Conservation (phyloP, 2,329 filamentous ascomycete genomes). For the Clarireedia paspali region DNA sequence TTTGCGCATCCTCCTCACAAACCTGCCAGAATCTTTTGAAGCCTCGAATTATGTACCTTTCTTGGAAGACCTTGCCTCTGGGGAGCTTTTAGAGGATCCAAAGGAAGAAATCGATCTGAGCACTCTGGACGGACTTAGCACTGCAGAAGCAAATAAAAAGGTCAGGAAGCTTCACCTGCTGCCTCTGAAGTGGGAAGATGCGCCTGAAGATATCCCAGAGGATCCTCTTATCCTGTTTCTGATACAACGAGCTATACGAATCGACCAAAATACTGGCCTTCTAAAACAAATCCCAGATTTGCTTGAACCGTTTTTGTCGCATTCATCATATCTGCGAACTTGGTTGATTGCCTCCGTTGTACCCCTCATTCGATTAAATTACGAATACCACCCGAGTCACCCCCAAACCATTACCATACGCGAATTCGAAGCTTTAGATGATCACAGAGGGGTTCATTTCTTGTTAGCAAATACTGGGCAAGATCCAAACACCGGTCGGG, state of each 20-base stretch:
- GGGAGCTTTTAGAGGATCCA: slow-evolving; percentile 25
- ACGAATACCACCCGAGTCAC: slow-evolving; percentile 55
- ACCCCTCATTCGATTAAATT: slow-evolving; percentile 60
- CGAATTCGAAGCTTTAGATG: slow-evolving; percentile 55
- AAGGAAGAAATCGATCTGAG: slow-evolving; percentile 44
- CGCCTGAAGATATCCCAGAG: slow-evolving; percentile 38
- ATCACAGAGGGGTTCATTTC: slow-evolving; percentile 49
- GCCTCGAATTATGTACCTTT: slow-evolving; percentile 56
- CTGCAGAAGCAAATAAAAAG: slow-evolving; percentile 56
- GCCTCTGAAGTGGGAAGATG: slow-evolving; percentile 44
- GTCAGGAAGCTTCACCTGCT: slow-evolving; percentile 56
- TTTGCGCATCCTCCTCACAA: slow-evolving; percentile 67
- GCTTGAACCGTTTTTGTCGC: slow-evolving; percentile 58
- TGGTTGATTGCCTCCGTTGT: slow-evolving; percentile 65
- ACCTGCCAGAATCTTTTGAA: slow-evolving; percentile 63
- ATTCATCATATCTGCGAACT: slow-evolving; percentile 50
- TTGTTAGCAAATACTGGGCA: slow-evolving; percentile 51
- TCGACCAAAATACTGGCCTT: slow-evolving; percentile 67
- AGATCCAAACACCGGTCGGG: slow-evolving; percentile 4
- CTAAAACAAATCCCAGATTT: slow-evolving; percentile 61
- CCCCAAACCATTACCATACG: slow-evolving; percentile 44
- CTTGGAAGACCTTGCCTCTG: slow-evolving; percentile 43
- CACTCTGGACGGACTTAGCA: slow-evolving; percentile 48
- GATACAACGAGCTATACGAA: slow-evolving; percentile 57
- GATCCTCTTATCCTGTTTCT: slow-evolving; percentile 58